Conservation (phyloP, 192 early-diverging fungal genomes). For the Linderina pennispora region DNA sequence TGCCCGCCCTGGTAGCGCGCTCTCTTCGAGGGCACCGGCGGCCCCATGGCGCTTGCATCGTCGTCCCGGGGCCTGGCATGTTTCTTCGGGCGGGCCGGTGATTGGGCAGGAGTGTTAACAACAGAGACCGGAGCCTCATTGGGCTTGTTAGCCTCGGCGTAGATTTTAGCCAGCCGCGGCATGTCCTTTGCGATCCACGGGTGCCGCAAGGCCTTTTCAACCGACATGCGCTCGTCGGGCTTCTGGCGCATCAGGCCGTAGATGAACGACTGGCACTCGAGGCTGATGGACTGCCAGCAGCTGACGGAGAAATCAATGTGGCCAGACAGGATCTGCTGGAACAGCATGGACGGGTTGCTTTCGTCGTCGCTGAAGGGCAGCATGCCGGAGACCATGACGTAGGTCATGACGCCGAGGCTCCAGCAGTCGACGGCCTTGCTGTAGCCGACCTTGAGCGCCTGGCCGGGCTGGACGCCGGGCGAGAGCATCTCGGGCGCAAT, state of each 20-base stretch:
- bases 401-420: constrained; percentile 77
- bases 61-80: too few species aligned
- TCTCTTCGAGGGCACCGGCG: too few species aligned
- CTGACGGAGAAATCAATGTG: constrained; percentile 33
- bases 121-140: too few species aligned
- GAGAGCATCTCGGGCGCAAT: constrained; percentile 75
- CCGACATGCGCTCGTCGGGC: constrained; percentile 47
- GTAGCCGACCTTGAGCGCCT: constrained; percentile 44
- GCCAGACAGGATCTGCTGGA: constrained; percentile 43
- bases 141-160: constrained; percentile 34
- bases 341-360: constrained; percentile 27
- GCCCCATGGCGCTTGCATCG: too few species aligned
- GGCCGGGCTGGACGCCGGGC: constrained; percentile 18
- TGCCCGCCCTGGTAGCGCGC: too few species aligned
- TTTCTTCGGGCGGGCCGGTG: too few species aligned
- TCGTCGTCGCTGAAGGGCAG: constrained; percentile 45
- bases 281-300: constrained; percentile 43
- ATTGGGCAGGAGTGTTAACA: too few species aligned
- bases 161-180: constrained; percentile 34
- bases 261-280: constrained; percentile 45
- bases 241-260: constrained; percentile 31
- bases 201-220: constrained; percentile 48
- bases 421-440: constrained; percentile 58
- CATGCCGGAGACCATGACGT: constrained; percentile 60
- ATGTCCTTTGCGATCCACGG: constrained; percentile 49